Conservation (phyloP, 495 filamentous ascomycete species). For the Bacidia gigantensis region DNA sequence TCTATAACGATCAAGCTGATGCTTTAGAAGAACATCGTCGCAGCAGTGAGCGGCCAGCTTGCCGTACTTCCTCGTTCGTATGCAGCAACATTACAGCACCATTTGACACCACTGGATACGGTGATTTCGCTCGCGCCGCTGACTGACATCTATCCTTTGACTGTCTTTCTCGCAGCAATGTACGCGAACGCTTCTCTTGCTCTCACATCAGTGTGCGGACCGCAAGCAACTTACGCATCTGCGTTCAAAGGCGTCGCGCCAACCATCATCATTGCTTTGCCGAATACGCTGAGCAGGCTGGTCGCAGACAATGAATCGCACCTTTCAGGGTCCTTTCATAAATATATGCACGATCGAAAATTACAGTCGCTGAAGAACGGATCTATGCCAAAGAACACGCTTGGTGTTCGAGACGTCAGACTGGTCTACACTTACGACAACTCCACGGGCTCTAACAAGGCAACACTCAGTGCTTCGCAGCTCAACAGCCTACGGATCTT, state of each 20-base stretch:
- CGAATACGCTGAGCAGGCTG: slow-evolving; percentile 53
- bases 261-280: slow-evolving; percentile 69
- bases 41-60: slow-evolving; percentile 66
- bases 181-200: slow-evolving; percentile 74
- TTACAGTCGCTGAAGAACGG: slow-evolving; percentile 55
- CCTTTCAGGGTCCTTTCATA: slow-evolving; percentile 37
- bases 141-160: slow-evolving; percentile 61
- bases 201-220: slow-evolving; percentile 71
- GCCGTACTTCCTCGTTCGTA: slow-evolving; percentile 50
- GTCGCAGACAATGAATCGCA: slow-evolving; percentile 40
- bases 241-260: slow-evolving; percentile 63
- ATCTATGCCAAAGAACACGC: slow-evolving; percentile 40
- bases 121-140: slow-evolving; percentile 83
- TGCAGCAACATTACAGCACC: slow-evolving; percentile 29
- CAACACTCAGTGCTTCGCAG: slow-evolving; percentile 45
- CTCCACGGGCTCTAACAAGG: slow-evolving; percentile 24
- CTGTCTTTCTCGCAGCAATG: slow-evolving; percentile 68
- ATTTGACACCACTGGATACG: slow-evolving; percentile 57
- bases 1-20: neutral
- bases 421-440: slow-evolving; percentile 56
- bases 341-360: slow-evolving; percentile 54
- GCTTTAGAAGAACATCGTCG: slow-evolving; percentile 49
- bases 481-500: slow-evolving; percentile 69
- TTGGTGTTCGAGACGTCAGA: slow-evolving; percentile 25
- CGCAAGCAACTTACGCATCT: slow-evolving; percentile 50